Percentiles rank a stretch among this genome's conserved stretches.
Evolutionary conservation across 352 stramenopile genomes (phyloP).

Genomic region (Halophytophthora polymorphica): DNA sequence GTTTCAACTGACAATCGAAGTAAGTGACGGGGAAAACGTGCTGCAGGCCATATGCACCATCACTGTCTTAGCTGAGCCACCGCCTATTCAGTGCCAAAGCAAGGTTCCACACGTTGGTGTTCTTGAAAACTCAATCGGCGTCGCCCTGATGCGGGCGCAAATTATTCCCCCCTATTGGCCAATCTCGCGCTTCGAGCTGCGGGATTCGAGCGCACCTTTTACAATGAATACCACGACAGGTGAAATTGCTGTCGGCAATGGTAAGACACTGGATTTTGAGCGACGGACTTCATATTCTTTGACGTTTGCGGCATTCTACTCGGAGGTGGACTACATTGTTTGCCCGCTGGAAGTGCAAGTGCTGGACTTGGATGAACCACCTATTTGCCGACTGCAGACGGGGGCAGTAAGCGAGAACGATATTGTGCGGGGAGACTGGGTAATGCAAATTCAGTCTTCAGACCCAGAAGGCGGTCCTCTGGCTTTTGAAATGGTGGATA

Average conservation of each 20-base stretch:
- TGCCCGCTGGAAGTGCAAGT: constrained; percentile 35
- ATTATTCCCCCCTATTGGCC: constrained; percentile 10
- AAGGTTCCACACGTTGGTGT: constrained; percentile 13
- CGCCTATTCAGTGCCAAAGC: constrained; percentile 31
- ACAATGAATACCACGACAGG: constrained; percentile 35
- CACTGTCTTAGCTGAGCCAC: constrained; percentile 22
- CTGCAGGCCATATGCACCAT: constrained; percentile 14
- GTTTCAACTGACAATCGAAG: constrained; percentile 12
- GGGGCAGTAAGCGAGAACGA: constrained; percentile 32
- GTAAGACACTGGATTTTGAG: constrained; percentile 44
- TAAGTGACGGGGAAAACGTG: constrained; percentile 21
- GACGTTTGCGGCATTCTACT: constrained; percentile 36
- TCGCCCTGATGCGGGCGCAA: constrained; percentile 7
- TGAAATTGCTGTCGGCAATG: constrained; percentile 20
- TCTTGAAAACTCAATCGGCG: constrained; percentile 15
- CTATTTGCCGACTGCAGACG: constrained; percentile 22
- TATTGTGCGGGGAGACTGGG: constrained; percentile 13
- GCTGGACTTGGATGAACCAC: constrained; percentile 49
- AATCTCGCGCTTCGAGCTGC: constrained; percentile 4
- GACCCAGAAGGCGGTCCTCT: constrained; percentile 17
- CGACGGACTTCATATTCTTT: constrained; percentile 22
- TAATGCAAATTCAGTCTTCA: constrained; percentile 12
- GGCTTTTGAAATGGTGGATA: constrained; percentile 8
- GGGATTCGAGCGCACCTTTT: constrained; percentile 24
- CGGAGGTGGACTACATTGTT: constrained; percentile 27